Conservation (phyloP, 768 basidiomycete genomes). For the Tulasnella sp. region DNA sequence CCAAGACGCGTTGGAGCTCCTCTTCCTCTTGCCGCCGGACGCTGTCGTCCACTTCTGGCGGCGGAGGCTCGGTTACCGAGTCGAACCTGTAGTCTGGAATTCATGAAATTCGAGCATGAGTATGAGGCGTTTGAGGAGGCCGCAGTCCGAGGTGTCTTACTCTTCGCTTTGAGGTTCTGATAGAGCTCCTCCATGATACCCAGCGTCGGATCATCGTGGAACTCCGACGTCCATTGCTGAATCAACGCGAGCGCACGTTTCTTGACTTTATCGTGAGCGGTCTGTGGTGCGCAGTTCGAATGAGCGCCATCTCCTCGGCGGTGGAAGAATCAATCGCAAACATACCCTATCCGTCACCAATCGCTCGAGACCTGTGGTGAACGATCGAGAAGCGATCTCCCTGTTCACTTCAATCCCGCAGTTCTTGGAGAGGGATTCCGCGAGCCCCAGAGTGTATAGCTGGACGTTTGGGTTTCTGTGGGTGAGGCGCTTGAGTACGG, state of each 20-base stretch:
- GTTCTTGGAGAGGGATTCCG: slow-evolving; percentile 88
- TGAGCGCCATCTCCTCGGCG: not conserved
- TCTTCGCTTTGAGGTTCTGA: slow-evolving; percentile 67
- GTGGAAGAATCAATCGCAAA: not conserved
- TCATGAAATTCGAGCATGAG: not conserved
- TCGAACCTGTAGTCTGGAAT: slow-evolving; percentile 61
- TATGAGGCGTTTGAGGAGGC: not conserved
- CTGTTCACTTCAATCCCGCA: slow-evolving; percentile 67
- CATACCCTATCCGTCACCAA: slow-evolving; percentile 76
- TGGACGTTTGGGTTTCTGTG: slow-evolving; percentile 97
- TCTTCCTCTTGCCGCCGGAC: slow-evolving; percentile 80
- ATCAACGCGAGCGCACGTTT: slow-evolving; percentile 59
- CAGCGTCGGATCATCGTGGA: slow-evolving; percentile 64
- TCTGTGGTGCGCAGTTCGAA: slow-evolving; percentile 35
- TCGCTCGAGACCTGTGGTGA: slow-evolving; percentile 81
- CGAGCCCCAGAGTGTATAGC: slow-evolving; percentile 77
- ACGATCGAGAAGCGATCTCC: slow-evolving; percentile 81
- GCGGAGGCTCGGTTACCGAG: slow-evolving; percentile 37
- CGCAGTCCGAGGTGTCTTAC: slow-evolving; percentile 41
- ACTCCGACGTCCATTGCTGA: slow-evolving; percentile 75
- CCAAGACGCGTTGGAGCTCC: slow-evolving; percentile 83
- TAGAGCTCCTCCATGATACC: slow-evolving; percentile 90
- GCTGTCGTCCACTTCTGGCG: slow-evolving; percentile 65
- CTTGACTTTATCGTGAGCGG: slow-evolving; percentile 84
- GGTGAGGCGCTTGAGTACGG: slow-evolving; percentile 78